Base-by-base conservation (phyloP, 345 rosid species). In the Salix purpurea region DNA sequence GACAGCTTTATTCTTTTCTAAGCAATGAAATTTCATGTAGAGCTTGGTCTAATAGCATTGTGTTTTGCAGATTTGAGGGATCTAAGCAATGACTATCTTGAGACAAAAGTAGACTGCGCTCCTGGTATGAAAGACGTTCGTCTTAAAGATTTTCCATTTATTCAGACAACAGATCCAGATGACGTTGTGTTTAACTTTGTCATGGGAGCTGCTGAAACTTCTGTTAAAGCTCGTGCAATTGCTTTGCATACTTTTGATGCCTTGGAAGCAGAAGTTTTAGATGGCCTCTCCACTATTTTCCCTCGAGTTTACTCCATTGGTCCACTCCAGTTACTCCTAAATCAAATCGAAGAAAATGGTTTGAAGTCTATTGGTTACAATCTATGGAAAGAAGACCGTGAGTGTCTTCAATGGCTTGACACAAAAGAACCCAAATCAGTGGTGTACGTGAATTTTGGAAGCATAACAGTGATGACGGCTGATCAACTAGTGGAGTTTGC, bases 81-180 rank as follows among this genome's bases (percentile, higher is more conserved):
- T 37, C n/a, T 72, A 9, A 72, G 40, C 5, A 72, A 72, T n/a
- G 67, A 67, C 10, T 72, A 56, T 26, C 13, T 37, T 50, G 75
- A 72, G 21, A 72, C n/a, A 13, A 36, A 26, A 19, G 32, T 58
- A 19, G 67, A 60, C 12, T 58, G 42, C 30, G 58, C 37, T 58
- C 67, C 75, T 1, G 54, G 75, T 1, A 52, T 72, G 67, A 58
- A 58, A 21, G 44, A 13, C 14, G 60, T 72, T 21, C 66, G 50
- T 32, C 50, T 72, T 26, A 72, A 54, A 34, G 32, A 72, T 37
- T 16, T 72, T 39, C 42, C 74, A 2, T 34, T 19, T n/a, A 21
- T 54, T 37, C 39, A n/a, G 0, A 54, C 74, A 19, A 71, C 74
- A 15, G 64, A 71, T 30, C 44, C 64, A 10, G 18, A 18, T 19